Evolutionary conservation across 345 rosid species (phyloP).

Genomic region (Camelina laxa): DNA sequence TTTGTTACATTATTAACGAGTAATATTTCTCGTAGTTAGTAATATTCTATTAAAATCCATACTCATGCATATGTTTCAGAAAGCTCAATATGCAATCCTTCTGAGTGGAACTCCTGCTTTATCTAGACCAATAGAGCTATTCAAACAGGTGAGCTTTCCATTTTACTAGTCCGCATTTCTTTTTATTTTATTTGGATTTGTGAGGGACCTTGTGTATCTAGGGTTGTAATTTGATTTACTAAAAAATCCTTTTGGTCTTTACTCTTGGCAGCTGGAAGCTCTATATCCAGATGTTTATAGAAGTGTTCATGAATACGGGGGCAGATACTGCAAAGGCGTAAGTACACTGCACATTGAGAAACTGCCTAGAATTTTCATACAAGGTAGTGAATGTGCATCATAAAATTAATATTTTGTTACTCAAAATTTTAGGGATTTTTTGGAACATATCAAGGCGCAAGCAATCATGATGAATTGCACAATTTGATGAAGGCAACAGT

Average conservation of each 20-base stretch:
- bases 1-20: constrained; percentile 14
- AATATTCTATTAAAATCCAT: not conserved
- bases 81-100: constrained; percentile 81
- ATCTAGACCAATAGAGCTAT: constrained; percentile 93
- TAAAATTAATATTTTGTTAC: not conserved
- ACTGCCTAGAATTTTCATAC: constrained; percentile 5
- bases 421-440: constrained; percentile 66
- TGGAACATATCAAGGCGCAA: constrained; percentile 91
- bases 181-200: constrained; percentile 11
- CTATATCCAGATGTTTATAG: constrained; percentile 84
- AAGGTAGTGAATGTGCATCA: constrained; percentile 21
- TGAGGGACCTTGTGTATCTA: not conserved
- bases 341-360: constrained; percentile 44
- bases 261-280: constrained; percentile 78
- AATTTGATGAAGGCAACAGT: constrained; percentile 94
- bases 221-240: constrained; percentile 15
- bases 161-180: not conserved
- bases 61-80: constrained; percentile 55
- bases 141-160: constrained; percentile 71
- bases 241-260: constrained; percentile 4
- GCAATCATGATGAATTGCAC: constrained; percentile 98
- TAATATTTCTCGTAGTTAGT: constrained; percentile 3
- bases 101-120: constrained; percentile 98
- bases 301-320: constrained; percentile 85
- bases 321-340: constrained; percentile 91